Base-by-base conservation (phyloP, 2,329 filamentous ascomycete species). In the Paecilomyces niveus region DNA sequence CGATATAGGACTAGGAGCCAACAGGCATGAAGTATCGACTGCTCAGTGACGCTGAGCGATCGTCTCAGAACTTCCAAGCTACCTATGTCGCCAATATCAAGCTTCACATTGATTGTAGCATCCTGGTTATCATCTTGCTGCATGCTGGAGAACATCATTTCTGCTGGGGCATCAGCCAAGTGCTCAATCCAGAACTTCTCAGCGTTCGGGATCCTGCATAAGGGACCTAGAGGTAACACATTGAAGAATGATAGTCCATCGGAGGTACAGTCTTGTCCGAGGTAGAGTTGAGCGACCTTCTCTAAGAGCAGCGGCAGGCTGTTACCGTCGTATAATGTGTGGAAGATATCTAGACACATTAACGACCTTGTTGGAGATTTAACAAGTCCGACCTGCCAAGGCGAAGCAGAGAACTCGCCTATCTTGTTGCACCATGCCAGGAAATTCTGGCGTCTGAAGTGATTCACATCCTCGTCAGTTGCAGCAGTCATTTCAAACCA, bases 301-400 rank as follows among this genome's bases (percentile, higher is more conserved):
- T 82, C 70, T 21, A 96, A 79, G 45, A 96, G 80, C 24, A 90
- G 71, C 1, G 82, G 80, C 45, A 96, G 81, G 61, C 91, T 93
- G 63, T 83, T 88, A 1, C 91, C 92, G 72, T 97, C 92, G 65
- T 97, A 97, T 0, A 96, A 72, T 0, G 84, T 91, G 69, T 97
- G 92, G 73, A 96, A 96, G 0, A 95, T 86, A 53, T 88, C 82
- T 2, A 96, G 66, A 2, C 80, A 73, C 32, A 96, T 72, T 0
- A 79, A 62, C 6, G 66, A 67, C 13, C 62, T 62, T 1, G 61
- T 57, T 4, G 69, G 61, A 9, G 68, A 67, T 26, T 63, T 65
- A 5, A 69, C 58, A 6, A 75, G 54, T 15, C 69, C 66, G 18
- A 73, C 63, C 57, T 70, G 67, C 74, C 71, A 77, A 13, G 72